phyloP scores from a whole-genome alignment of 2,329 filamentous ascomycete species.

The Ophiostoma himal-ulmi region DNA sequence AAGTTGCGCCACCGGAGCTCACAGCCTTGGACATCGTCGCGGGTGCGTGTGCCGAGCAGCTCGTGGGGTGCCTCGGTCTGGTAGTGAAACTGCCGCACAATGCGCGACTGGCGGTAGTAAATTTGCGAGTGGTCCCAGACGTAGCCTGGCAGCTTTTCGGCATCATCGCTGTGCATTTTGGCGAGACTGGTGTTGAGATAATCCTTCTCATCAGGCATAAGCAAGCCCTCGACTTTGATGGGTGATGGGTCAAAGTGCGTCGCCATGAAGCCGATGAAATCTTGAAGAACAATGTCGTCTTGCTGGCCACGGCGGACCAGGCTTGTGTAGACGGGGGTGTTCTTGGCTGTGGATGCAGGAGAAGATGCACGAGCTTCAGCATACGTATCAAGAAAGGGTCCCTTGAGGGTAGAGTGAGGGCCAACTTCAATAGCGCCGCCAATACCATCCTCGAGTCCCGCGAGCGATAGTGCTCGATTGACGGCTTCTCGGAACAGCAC shows the following conservation, averaged over 20 bases:
- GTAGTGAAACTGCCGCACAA: constrained; percentile 19
- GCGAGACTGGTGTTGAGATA: background rate
- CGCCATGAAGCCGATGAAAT: constrained; percentile 36
- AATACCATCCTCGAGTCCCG: constrained; percentile 27
- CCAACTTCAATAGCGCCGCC: constrained; percentile 35
- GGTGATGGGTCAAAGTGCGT: constrained; percentile 29
- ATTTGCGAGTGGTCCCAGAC: constrained; percentile 24
- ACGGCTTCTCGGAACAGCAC: constrained; percentile 29
- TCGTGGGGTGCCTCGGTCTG: constrained; percentile 20
- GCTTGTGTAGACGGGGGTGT: constrained; percentile 33
- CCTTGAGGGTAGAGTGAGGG: constrained; percentile 29
- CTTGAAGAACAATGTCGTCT: constrained; percentile 31
- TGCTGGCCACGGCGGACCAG: constrained; percentile 32
- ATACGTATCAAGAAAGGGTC: constrained; percentile 22
- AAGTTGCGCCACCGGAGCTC: constrained; percentile 24
- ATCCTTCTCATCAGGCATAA: constrained; percentile 26
- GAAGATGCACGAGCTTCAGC: constrained; percentile 16
- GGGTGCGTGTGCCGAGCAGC: constrained; percentile 24
- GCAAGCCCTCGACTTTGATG: constrained; percentile 26
- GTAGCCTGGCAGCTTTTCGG: constrained; percentile 25
- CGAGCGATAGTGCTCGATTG: constrained; percentile 19
- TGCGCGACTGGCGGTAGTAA: constrained; percentile 25
- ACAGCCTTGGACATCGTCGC: constrained; percentile 21
- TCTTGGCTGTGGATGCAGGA: constrained; percentile 25
- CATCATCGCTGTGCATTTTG: constrained; percentile 16